Evolutionary conservation across 2,329 filamentous ascomycete genomes (phyloP).

Genomic region (Trichoderma harzianum): DNA sequence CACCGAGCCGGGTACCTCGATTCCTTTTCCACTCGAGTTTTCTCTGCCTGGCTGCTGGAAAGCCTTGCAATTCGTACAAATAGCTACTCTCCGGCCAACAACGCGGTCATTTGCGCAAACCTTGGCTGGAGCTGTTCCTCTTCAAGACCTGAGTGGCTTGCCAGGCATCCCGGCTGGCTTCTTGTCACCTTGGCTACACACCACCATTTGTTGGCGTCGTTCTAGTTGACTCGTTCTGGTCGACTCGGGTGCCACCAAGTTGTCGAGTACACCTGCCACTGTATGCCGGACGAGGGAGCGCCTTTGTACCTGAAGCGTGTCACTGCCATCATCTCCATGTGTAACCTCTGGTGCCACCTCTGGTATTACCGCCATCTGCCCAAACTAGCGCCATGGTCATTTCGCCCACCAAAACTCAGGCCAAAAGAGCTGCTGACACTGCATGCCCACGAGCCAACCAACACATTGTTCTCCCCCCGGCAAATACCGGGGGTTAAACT

Average conservation of each 20-base stretch:
- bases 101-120: not conserved
- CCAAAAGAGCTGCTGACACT: slow-evolving; percentile 4
- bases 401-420: not conserved
- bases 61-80: not conserved
- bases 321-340: not conserved
- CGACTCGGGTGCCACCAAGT: not conserved
- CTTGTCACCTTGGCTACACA: not conserved
- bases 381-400: not conserved
- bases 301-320: not conserved
- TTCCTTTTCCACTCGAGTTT: not conserved
- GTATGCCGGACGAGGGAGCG: not conserved
- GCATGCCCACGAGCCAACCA: slow-evolving; percentile 1
- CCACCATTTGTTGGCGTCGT: not conserved
- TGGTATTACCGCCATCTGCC: not conserved
- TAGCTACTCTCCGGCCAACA: not conserved
- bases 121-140: not conserved
- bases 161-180: not conserved
- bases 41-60: not conserved
- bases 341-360: not conserved
- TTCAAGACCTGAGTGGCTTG: not conserved
- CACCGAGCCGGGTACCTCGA: not conserved
- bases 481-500: not conserved
- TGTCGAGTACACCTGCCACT: not conserved
- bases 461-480: not conserved
- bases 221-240: too few relatives aligned